phyloP scores from a whole-genome alignment of 306 rosid species.

The Pachyrhizus erosus region DNA sequence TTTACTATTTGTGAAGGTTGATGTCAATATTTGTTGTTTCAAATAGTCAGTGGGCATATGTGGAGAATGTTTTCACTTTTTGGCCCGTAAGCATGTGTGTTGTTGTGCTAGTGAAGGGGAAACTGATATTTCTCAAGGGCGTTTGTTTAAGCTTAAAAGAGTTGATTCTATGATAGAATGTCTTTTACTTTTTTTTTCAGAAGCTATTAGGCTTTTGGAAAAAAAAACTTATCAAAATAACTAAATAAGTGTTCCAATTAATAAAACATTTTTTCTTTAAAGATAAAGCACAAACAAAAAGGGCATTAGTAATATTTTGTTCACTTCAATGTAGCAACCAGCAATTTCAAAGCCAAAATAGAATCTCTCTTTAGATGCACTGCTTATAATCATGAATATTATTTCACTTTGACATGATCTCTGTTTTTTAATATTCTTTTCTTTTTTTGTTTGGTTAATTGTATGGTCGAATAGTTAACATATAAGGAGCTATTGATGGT shows the following conservation, averaged over 20 bases:
- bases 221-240: not conserved
- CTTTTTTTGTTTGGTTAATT: not conserved
- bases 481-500: not conserved
- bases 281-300: not conserved
- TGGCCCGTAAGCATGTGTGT: not conserved
- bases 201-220: not conserved
- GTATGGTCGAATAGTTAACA: not conserved
- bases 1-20: slow-evolving; percentile 66
- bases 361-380: slow-evolving; percentile 22
- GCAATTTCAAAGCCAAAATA: slow-evolving; percentile 21
- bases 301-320: slow-evolving; percentile 11
- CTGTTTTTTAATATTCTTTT: not conserved
- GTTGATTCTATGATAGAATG: not conserved
- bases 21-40: slow-evolving; percentile 39
- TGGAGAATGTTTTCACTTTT: slow-evolving; percentile 25
- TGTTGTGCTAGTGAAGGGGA: slow-evolving; percentile 19
- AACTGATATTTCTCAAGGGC: not conserved
- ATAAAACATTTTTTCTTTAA: not conserved
- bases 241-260: not conserved
- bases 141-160: not conserved
- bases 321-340: slow-evolving; percentile 22
- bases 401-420: not conserved
- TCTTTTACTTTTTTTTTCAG: not conserved
- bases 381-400: not conserved
- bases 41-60: slow-evolving; percentile 32